phyloP scores from a whole-genome alignment of 768 basidiomycete species.

The Sistotremastrum suecicum region DNA sequence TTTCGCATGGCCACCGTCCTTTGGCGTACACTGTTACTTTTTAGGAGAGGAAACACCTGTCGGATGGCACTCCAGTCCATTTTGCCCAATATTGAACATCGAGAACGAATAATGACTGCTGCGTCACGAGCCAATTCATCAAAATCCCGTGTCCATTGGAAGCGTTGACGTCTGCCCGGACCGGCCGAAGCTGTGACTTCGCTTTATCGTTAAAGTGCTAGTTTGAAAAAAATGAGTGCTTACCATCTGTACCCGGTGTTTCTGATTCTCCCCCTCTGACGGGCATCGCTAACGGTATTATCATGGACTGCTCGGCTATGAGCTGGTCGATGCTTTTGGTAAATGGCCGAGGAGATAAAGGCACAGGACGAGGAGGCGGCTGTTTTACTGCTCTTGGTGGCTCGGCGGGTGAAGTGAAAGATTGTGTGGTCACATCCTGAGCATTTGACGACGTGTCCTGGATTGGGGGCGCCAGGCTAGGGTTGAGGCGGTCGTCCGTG shows the following conservation, averaged over 20 bases:
- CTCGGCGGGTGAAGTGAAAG: too few relatives aligned
- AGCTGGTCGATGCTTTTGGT: too few relatives aligned
- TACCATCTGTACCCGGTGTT: not conserved
- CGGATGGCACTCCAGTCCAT: slow-evolving; percentile 62
- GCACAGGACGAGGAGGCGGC: too few relatives aligned
- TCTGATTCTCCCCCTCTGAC: not conserved
- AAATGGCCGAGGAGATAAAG: too few relatives aligned
- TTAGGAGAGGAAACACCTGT: slow-evolving; percentile 70
- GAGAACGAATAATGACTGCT: slow-evolving; percentile 65
- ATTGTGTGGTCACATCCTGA: too few relatives aligned
- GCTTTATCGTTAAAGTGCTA: not conserved
- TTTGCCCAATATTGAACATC: slow-evolving; percentile 46
- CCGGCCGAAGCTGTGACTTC: not conserved
- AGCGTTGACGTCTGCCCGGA: slow-evolving; percentile 43
- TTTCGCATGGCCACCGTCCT: slow-evolving; percentile 42
- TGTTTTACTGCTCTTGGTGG: too few relatives aligned
- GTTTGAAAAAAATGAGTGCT: not conserved
- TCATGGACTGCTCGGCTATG: too few relatives aligned
- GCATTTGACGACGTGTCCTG: too few relatives aligned
- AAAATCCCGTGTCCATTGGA: slow-evolving; percentile 75
- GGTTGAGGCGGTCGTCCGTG: too few relatives aligned
- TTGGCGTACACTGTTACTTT: slow-evolving; percentile 56
- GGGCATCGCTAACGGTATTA: too few relatives aligned
- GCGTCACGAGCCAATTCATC: slow-evolving; percentile 85
- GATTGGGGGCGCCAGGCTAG: too few relatives aligned